These are phyloP conservation scores for Calocybe indica DNA, from an alignment of 768 basidiomycete genomes.

Conservation along the genomic window DNA sequence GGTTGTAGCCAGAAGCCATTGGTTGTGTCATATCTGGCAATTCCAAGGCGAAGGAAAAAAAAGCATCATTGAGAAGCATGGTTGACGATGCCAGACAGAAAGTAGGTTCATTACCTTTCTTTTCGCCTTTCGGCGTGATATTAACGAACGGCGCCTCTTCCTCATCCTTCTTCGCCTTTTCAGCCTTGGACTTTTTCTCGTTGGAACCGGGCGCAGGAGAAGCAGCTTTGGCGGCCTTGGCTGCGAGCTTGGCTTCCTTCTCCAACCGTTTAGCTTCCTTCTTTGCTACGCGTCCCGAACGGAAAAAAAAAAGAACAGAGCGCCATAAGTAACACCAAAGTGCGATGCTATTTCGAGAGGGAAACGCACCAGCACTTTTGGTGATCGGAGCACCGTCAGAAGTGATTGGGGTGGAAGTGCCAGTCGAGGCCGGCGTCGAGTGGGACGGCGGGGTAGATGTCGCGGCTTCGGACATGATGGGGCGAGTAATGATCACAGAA, in stretches of 20 bases:
- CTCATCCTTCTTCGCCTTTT: conserved; percentile 71
- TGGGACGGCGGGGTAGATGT: not conserved
- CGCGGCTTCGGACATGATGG: conserved; percentile 1
- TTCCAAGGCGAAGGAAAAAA: not conserved
- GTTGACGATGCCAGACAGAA: not conserved
- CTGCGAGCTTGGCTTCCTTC: conserved; percentile 73
- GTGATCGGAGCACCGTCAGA: conserved; percentile 24
- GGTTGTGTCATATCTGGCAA: conserved; percentile 71
- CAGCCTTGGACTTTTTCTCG: conserved; percentile 71
- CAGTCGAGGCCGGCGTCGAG: not conserved
- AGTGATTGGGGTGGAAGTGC: conserved; percentile 1
- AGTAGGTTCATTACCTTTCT: conserved; percentile 67
- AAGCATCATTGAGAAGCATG: not conserved
- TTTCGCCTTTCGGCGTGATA: conserved; percentile 83
- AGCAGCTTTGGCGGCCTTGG: conserved; percentile 52
- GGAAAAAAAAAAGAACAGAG: not conserved
- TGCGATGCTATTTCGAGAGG: not conserved
- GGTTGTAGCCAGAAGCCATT: conserved; percentile 94
- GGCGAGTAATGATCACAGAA: not conserved
- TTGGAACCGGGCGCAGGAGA: conserved; percentile 16
- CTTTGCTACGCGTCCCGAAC: conserved; percentile 44
- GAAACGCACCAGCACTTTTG: conserved; percentile 31
- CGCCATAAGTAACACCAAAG: not conserved
- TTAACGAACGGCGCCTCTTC: conserved; percentile 77
- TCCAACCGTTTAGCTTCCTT: conserved; percentile 81